A percentile compares a stretch with the other conserved stretches of the same genome.
phyloP scores from a whole-genome alignment of 2,329 filamentous ascomycete genomes.

The Sarocladium kiliense region DNA sequence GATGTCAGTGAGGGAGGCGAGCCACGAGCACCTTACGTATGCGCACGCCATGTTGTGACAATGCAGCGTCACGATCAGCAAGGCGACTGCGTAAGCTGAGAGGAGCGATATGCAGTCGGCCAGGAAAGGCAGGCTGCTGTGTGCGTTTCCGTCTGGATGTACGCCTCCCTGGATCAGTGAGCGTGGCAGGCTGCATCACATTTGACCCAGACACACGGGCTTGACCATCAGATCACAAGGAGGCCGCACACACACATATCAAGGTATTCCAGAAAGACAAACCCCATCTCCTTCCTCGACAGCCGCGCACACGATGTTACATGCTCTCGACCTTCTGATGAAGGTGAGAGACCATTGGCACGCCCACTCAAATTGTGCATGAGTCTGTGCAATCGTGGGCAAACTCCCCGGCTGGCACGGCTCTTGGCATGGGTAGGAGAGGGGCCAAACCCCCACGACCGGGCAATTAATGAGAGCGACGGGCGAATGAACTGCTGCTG shows the following conservation, averaged over 20 bases:
- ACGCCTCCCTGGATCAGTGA: background rate
- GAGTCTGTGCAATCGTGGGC: background rate
- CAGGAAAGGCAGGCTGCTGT: background rate
- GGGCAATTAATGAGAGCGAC: background rate
- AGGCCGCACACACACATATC: background rate
- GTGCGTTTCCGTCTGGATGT: background rate
- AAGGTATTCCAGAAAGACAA: background rate
- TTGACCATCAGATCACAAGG: background rate
- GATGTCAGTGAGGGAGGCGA: background rate
- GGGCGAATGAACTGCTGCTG: background rate
- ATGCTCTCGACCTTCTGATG: background rate
- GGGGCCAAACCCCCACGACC: slow-evolving; percentile 1
- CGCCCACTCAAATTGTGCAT: background rate
- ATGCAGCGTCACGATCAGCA: background rate
- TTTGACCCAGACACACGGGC: background rate
- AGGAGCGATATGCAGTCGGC: background rate
- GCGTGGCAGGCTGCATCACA: background rate
- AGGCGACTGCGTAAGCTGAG: background rate
- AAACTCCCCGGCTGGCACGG: slow-evolving; percentile 2
- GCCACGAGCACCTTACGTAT: background rate
- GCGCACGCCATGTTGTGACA: background rate
- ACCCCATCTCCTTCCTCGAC: background rate
- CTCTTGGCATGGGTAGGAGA: background rate
- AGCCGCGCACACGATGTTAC: background rate
- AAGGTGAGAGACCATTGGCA: background rate